Evolutionary conservation across 306 rosid genomes (phyloP).

Genomic region (Rosa lucieae): DNA sequence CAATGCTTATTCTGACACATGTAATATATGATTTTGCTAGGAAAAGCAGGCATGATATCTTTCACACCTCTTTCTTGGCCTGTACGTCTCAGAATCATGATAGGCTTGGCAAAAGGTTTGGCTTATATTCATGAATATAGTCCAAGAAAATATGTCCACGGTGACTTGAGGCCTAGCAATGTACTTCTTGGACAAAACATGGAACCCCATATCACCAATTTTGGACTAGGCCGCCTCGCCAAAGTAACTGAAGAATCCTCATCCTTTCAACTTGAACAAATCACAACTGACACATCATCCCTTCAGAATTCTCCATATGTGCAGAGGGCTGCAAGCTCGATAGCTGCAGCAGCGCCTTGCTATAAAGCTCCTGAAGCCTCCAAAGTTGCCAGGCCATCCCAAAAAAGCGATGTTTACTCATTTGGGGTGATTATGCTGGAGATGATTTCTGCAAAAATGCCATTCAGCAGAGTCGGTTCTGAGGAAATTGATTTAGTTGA

Average conservation of each 20-base stretch:
- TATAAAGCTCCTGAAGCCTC: constrained; percentile 83
- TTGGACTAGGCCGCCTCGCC: constrained; percentile 83
- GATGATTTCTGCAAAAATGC: constrained; percentile 72
- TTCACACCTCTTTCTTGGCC: constrained; percentile 73
- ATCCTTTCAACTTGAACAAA: constrained; percentile 60
- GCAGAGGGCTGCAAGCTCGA: neutral
- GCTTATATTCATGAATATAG: constrained; percentile 79
- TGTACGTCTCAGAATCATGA: constrained; percentile 61
- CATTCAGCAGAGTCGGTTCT: constrained; percentile 58
- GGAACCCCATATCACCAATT: constrained; percentile 78
- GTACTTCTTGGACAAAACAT: constrained; percentile 72
- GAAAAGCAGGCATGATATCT: constrained; percentile 59
- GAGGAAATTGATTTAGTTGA: constrained; percentile 82
- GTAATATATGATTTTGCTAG: constrained; percentile 33
- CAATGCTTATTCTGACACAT: neutral
- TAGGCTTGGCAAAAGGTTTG: constrained; percentile 79
- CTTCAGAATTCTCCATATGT: constrained; percentile 7
- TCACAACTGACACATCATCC: constrained; percentile 45
- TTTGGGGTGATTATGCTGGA: constrained; percentile 84
- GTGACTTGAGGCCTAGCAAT: constrained; percentile 77
- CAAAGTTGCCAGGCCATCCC: constrained; percentile 83
- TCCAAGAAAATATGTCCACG: constrained; percentile 90
- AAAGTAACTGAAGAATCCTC: constrained; percentile 80
- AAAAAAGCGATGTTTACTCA: constrained; percentile 90
- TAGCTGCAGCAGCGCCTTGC: constrained; percentile 30